These are phyloP conservation scores for Melocanna baccifera DNA, from an alignment of 176 grass and related monocot species.

Conservation along the genomic window DNA sequence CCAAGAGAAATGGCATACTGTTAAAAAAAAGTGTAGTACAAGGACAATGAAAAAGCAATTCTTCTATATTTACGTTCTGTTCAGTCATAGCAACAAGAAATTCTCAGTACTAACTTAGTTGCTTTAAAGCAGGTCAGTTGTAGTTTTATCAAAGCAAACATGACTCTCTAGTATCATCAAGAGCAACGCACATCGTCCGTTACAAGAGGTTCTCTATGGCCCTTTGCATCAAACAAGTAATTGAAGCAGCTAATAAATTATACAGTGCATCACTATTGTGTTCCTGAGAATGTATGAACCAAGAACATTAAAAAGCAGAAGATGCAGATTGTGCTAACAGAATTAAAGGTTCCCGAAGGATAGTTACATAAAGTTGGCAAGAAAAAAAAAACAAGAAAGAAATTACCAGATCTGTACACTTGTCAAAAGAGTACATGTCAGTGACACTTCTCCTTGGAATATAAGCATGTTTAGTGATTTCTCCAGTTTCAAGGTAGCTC, in stretches of 20 bases:
- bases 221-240: not conserved
- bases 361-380: not conserved
- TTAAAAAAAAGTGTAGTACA: not conserved
- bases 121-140: not conserved
- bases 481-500: conserved; percentile 45
- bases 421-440: conserved; percentile 48
- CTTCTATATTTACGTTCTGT: not conserved
- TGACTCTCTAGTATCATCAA: not conserved
- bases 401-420: conserved; percentile 49
- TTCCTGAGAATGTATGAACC: not conserved
- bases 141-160: not conserved
- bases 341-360: not conserved
- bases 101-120: not conserved
- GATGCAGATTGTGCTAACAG: not conserved
- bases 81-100: not conserved
- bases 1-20: not conserved
- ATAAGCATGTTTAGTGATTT: conserved; percentile 55
- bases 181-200: not conserved
- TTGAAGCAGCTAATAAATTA: not conserved
- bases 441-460: conserved; percentile 43
- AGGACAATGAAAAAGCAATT: not conserved
- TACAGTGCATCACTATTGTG: not conserved
- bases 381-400: not conserved
- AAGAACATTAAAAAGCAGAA: not conserved
- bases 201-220: not conserved